These are phyloP conservation scores for Forsythia viridissima DNA, from an alignment of 257 asterid genomes.

Conservation along the genomic window DNA sequence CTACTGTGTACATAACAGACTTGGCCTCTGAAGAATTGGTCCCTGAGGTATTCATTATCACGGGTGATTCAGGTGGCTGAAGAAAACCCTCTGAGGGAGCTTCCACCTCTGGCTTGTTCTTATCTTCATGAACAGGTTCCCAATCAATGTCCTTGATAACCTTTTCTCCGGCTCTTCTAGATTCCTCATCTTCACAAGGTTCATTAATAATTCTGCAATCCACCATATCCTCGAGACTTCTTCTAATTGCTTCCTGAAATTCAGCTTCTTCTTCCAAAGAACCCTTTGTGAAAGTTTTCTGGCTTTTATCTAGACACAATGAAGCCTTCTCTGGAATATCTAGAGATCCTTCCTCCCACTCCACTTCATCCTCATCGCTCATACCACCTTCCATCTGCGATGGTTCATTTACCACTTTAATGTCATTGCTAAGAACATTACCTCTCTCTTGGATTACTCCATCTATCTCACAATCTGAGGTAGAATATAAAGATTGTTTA, in stretches of 20 bases:
- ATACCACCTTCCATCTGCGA: constrained; percentile 32
- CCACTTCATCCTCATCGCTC: constrained; percentile 59
- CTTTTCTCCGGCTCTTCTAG: constrained; percentile 28
- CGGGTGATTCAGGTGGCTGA: constrained; percentile 25
- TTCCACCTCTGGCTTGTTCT: constrained; percentile 29
- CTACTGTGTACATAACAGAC: constrained; percentile 25
- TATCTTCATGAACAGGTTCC: constrained; percentile 31
- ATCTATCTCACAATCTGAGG: constrained; percentile 69
- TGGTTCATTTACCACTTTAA: constrained; percentile 23
- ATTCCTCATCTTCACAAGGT: constrained; percentile 28
- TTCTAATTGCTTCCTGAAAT: constrained; percentile 74
- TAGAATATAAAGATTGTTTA: constrained; percentile 38
- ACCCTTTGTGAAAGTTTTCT: constrained; percentile 50
- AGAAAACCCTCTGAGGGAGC: constrained; percentile 19
- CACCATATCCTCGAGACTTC: constrained; percentile 62
- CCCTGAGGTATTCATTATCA: constrained; percentile 25
- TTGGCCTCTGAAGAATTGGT: constrained; percentile 27
- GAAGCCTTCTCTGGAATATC: constrained; percentile 42
- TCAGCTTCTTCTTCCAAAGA: constrained; percentile 65
- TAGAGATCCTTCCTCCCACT: constrained; percentile 82
- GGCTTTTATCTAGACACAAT: constrained; percentile 34
- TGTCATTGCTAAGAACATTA: constrained; percentile 14
- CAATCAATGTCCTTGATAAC: constrained; percentile 19
- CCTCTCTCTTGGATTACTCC: constrained; percentile 36
- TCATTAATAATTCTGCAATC: constrained; percentile 28